Percentiles rank a stretch among this genome's conserved stretches.
Evolutionary conservation across 306 rosid genomes (phyloP).

Genomic region (Rubus parviflorus): DNA sequence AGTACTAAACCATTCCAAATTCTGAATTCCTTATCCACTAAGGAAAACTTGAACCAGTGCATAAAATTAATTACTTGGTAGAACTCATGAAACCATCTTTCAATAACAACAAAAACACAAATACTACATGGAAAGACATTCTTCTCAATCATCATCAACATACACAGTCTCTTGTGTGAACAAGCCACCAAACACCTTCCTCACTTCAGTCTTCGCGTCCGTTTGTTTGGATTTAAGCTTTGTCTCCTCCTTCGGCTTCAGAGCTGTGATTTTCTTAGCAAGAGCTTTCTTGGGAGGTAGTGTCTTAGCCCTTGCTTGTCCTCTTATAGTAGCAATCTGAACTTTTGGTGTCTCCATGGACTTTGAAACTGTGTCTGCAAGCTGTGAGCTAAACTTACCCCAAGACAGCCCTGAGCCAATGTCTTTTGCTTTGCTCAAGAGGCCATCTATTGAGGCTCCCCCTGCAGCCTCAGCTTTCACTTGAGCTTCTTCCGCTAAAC

Average conservation of each 20-base stretch:
- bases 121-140: not conserved
- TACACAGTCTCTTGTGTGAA: slow-evolving; percentile 92
- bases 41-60: slow-evolving; percentile 27
- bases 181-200: slow-evolving; percentile 89
- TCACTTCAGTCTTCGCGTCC: slow-evolving; percentile 48
- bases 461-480: slow-evolving; percentile 57
- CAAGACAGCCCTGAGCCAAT: slow-evolving; percentile 67
- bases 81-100: slow-evolving; percentile 25
- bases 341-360: slow-evolving; percentile 48
- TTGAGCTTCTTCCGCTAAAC: slow-evolving; percentile 57
- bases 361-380: slow-evolving; percentile 49
- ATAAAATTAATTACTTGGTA: slow-evolving; percentile 23
- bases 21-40: too few relatives aligned
- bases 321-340: slow-evolving; percentile 85
- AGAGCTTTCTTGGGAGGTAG: slow-evolving; percentile 56
- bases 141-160: slow-evolving; percentile 74
- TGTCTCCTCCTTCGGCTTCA: slow-evolving; percentile 41
- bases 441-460: slow-evolving; percentile 43
- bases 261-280: slow-evolving; percentile 39
- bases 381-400: slow-evolving; percentile 68
- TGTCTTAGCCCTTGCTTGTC: slow-evolving; percentile 80
- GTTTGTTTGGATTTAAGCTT: slow-evolving; percentile 37
- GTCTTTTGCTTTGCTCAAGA: slow-evolving; percentile 69
- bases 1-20: too few relatives aligned
- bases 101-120: slow-evolving; percentile 25